A percentile compares a stretch with the other conserved stretches of the same genome.
Conservation (phyloP, 2,329 filamentous ascomycete species). For the Monilinia laxa region DNA sequence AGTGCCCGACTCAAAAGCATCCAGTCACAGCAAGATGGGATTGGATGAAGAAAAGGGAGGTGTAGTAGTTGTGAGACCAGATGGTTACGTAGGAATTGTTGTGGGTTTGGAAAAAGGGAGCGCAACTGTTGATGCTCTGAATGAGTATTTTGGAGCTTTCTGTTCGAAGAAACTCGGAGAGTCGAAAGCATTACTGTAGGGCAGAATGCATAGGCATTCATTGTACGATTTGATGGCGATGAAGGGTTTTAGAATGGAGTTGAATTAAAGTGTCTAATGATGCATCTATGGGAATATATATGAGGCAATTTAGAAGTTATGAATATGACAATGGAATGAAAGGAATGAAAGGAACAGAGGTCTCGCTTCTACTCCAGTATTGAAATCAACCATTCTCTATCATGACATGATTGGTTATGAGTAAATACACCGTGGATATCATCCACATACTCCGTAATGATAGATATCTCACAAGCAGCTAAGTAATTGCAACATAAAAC, state of each 20-base stretch:
- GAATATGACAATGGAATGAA: not conserved
- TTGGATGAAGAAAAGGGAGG: constrained; percentile 71
- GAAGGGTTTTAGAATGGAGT: not conserved
- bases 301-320: not conserved
- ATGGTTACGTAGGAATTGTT: constrained; percentile 82
- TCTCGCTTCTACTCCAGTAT: too few relatives aligned
- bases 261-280: not conserved
- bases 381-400: too few relatives aligned
- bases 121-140: constrained; percentile 77
- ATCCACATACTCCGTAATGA: too few relatives aligned
- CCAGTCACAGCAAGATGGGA: constrained; percentile 86
- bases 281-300: not conserved
- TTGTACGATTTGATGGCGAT: not conserved
- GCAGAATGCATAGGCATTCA: not conserved
- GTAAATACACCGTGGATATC: too few relatives aligned
- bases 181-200: constrained; percentile 44
- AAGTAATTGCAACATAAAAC: too few relatives aligned
- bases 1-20: constrained; percentile 66
- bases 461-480: too few relatives aligned
- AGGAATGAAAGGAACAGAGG: too few relatives aligned
- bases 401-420: too few relatives aligned
- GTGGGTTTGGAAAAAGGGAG: constrained; percentile 71
- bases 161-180: constrained; percentile 58
- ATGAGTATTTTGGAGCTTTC: constrained; percentile 78
- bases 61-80: constrained; percentile 79